Conservation (phyloP, 177 flowering plant species). For the Vitis hybrid region DNA sequence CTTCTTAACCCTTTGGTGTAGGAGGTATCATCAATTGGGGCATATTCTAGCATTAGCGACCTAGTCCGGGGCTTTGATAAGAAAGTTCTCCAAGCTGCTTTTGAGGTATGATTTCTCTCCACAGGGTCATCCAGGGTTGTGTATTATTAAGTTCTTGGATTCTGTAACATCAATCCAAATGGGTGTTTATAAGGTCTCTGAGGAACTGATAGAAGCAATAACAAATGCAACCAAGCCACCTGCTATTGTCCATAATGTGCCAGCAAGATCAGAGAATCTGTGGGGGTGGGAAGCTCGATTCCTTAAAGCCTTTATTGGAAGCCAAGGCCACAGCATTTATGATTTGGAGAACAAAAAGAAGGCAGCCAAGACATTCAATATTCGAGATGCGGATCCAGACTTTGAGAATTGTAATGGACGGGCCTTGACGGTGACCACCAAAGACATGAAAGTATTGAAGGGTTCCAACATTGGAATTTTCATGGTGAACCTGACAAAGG, state of each 20-base stretch:
- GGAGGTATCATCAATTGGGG: slow-evolving; percentile 47
- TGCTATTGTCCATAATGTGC: slow-evolving; percentile 46
- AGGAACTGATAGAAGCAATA: slow-evolving; percentile 53
- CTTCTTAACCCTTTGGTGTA: no score
- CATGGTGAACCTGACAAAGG: slow-evolving; percentile 81
- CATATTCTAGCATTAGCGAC: slow-evolving; percentile 60
- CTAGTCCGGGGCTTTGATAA: slow-evolving; percentile 67
- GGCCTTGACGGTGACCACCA: slow-evolving; percentile 57
- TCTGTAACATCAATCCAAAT: neutral
- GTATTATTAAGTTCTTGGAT: neutral
- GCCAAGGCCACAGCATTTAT: slow-evolving; percentile 3
- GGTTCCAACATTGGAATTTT: slow-evolving; percentile 57
- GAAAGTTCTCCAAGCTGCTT: slow-evolving; percentile 64
- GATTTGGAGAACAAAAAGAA: slow-evolving; percentile 29
- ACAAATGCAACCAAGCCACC: slow-evolving; percentile 34
- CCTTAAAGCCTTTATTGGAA: slow-evolving; percentile 34
- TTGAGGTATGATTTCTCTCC: slow-evolving; percentile 40
- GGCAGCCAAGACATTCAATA: slow-evolving; percentile 46
- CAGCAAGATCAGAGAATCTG: slow-evolving; percentile 3
- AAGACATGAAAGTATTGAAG: slow-evolving; percentile 32
- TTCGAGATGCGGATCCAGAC: slow-evolving; percentile 50
- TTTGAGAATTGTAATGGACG: slow-evolving; percentile 74
- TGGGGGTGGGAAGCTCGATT: slow-evolving; percentile 33
- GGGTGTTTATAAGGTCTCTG: slow-evolving; percentile 41
- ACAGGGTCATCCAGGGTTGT: neutral